Base-by-base conservation (phyloP, 176 grass and related monocot species). In the Oryza rufipogon region DNA sequence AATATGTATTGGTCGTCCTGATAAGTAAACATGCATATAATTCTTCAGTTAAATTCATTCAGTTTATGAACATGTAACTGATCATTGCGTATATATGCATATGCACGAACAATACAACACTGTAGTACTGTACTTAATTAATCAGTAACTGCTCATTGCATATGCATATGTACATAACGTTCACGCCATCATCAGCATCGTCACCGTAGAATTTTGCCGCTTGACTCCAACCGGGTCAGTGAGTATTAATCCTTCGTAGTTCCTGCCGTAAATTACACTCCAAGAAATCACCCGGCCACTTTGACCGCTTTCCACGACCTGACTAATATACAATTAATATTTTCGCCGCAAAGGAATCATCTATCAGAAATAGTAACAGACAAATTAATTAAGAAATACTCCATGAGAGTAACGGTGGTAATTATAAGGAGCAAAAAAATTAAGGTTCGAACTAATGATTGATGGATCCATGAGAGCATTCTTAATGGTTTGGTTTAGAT, bases 201-300 rank as follows among this genome's bases (percentile, higher is more conserved):
- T 64, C 33, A 25, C 13, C 14, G 12, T 58, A 22, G 11, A 71
- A 42, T 42, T 58, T 22, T 41, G 48, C 30, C 20, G 49, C 49
- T 17, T 5, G 0, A 36, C 6, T n/a, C 39, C 69, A 66, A 66
- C 11, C 11, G 56, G 10, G 4, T 22, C 11, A 8, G 26, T 14
- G 58, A 60, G 8, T 38, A 46, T 46, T 17, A 10, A 44, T 44
- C 42, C 42, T 44, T 16, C 47, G 47, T n/a, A 33, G 5, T 74
- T 64, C 9, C 49, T 42, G 47, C 36, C 28, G 82, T 84, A 17
- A 14, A 39, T 75, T 75, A 28, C 61, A 39, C 44, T 82, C 36
- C 38, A 73, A 73, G 54, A 44, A 56, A 74, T 56, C 54, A 19
- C n/a, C 13, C 6, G 17, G 3, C 13, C 73, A 32, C 25, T 23